Base-by-base conservation (phyloP, 306 rosid genomes). In the Castanea crenata region DNA sequence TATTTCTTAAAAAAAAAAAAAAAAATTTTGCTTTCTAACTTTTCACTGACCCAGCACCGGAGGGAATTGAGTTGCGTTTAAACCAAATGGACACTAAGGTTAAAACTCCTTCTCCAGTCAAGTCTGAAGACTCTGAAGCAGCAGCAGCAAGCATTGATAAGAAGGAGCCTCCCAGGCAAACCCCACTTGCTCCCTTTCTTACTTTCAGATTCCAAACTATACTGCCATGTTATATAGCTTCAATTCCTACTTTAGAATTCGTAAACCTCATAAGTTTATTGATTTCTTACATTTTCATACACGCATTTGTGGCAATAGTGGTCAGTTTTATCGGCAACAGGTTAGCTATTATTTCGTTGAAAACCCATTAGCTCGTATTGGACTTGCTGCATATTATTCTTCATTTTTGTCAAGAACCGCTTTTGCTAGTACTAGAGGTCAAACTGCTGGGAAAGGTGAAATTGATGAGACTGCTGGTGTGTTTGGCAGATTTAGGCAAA, bases 391-490 rank as follows among this genome's bases (percentile, higher is more conserved):
- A 4, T 74, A 19, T 81, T 81, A 74, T 70, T 87, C 89, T 25
- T 81, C 85, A 3, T 67, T 82, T 67, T 38, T 80, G 25, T 63
- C 89, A 51, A 87, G 44, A 77, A 80, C 44, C 67, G 56, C 76
- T 57, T 56, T 65, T 32, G 49, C 73, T 75, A 74, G 61, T 79
- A 55, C 67, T 67, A 69, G 67, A 75, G 68, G 34, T 77, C 71
- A 23, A 76, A 23, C 10, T 56, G 84, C 63, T 58, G 82, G 83
- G 69, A 73, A 57, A 62, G 52, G 18, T 69, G 72, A 76, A 58
- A 46, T 44, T 71, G 70, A 69, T 65, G 79, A 68, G 76, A 64
- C 46, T 51, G 69, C 46, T 67, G 74, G 52, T 73, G 77, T 74
- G 74, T 54, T 46, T 64, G 73, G 73, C 63, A 67, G 81, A 70